phyloP scores from a whole-genome alignment of 257 asterid genomes.

The Jacaranda mimosifolia region DNA sequence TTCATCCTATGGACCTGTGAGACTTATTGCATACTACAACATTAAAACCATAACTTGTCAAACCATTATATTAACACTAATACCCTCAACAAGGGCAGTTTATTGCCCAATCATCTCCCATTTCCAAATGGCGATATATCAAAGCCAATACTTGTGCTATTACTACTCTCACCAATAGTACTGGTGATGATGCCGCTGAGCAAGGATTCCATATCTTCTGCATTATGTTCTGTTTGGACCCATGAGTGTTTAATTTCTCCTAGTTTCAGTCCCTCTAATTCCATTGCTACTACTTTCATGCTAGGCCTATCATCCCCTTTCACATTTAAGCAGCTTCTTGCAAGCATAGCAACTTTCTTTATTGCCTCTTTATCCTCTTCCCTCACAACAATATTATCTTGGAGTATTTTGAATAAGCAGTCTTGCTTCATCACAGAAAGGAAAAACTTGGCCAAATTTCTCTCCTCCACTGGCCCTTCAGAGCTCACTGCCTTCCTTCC shows the following conservation, averaged over 20 bases:
- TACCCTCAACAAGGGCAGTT: too few species aligned
- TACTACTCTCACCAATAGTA: too few species aligned
- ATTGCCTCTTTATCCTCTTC: neutral
- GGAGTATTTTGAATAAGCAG: slow-evolving; percentile 23
- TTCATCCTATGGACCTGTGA: too few species aligned
- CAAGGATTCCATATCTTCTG: slow-evolving; percentile 20
- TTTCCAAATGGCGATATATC: too few species aligned
- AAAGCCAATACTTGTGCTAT: too few species aligned
- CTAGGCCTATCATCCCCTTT: slow-evolving; percentile 18
- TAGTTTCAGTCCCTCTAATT: neutral
- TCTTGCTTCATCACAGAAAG: slow-evolving; percentile 31
- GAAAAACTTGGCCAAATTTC: too few species aligned
- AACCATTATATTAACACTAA: too few species aligned
- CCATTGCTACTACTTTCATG: slow-evolving; percentile 18
- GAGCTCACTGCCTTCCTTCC: slow-evolving; percentile 27
- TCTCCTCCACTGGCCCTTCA: too few species aligned
- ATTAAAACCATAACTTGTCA: too few species aligned
- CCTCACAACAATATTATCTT: slow-evolving; percentile 11
- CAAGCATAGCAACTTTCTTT: too few species aligned
- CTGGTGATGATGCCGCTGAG: too few species aligned
- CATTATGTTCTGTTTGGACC: neutral
- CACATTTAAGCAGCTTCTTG: slow-evolving; percentile 2
- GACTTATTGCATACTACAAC: too few species aligned
- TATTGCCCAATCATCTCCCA: neutral
- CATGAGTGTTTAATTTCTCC: slow-evolving; percentile 15